Conservation (phyloP, 139 green algal genomes). For the Chlorella vulgaris region DNA sequence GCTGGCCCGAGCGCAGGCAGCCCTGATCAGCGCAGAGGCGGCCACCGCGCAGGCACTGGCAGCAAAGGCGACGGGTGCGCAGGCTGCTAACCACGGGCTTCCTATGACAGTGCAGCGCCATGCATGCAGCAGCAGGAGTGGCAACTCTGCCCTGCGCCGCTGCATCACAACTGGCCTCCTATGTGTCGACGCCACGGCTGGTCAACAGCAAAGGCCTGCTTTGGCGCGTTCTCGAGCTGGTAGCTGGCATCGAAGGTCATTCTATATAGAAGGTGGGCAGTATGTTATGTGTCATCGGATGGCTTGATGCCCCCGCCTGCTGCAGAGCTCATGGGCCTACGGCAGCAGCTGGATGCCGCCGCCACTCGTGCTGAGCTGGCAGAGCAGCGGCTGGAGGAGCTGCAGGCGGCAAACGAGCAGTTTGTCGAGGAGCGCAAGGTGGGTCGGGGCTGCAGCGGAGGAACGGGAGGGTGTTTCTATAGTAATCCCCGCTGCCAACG, state of each 20-base stretch:
- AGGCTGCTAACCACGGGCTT: too few species aligned
- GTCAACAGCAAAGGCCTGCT: too few species aligned
- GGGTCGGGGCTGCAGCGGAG: background rate
- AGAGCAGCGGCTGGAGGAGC: constrained; percentile 41
- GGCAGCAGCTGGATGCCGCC: constrained; percentile 16
- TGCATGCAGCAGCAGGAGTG: too few species aligned
- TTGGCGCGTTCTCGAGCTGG: too few species aligned
- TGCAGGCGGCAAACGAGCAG: constrained; percentile 38
- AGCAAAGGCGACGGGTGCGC: constrained; percentile 10
- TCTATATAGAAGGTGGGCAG: too few species aligned
- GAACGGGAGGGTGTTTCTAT: background rate
- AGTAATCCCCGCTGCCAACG: too few species aligned
- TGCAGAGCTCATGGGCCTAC: constrained; percentile 22
- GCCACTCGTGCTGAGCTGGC: constrained; percentile 13
- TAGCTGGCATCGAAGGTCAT: too few species aligned
- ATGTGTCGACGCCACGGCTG: too few species aligned
- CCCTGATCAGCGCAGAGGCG: constrained; percentile 37
- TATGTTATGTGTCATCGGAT: too few species aligned
- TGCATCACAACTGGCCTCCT: too few species aligned
- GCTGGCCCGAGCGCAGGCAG: constrained; percentile 39
- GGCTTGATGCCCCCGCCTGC: background rate
- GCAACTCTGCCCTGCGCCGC: too few species aligned
- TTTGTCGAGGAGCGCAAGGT: constrained; percentile 52
- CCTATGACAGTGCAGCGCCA: too few species aligned
- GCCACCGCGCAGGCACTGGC: constrained; percentile 18